Conservation (phyloP, 495 filamentous ascomycete species). For the Neurospora sp. region DNA sequence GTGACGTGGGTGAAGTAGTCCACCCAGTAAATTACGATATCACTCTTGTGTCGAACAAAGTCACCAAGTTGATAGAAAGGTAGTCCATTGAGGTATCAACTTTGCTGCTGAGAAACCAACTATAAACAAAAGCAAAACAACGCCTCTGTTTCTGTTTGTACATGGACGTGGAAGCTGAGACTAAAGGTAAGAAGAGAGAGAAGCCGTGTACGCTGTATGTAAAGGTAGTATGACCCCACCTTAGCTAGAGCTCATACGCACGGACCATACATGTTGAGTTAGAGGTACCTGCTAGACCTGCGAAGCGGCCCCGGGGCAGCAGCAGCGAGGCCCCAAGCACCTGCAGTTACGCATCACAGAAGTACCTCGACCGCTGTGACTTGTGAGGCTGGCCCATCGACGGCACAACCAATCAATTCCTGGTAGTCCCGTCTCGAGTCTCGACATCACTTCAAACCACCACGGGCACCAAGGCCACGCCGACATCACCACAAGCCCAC, state of each 20-base stretch:
- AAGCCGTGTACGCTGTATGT: background rate
- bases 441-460: slow-evolving; percentile 1
- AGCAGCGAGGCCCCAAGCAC: background rate
- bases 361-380: background rate
- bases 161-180: background rate
- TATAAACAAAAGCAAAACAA: background rate
- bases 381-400: background rate
- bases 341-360: background rate
- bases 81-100: background rate
- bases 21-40: background rate
- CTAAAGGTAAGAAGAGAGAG: background rate
- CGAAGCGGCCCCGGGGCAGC: background rate
- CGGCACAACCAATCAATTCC: background rate
- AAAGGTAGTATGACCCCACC: background rate
- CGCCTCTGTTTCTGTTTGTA: background rate
- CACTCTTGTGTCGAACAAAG: background rate
- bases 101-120: background rate
- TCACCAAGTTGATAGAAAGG: background rate
- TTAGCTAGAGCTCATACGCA: background rate
- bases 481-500: slow-evolving; percentile 4
- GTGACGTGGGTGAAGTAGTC: background rate
- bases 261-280: background rate
- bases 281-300: background rate
- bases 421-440: background rate
- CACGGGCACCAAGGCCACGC: background rate